These are phyloP conservation scores for Starmera amethionina DNA, from an alignment of 805 yeast genomes.

Conservation along the genomic window DNA sequence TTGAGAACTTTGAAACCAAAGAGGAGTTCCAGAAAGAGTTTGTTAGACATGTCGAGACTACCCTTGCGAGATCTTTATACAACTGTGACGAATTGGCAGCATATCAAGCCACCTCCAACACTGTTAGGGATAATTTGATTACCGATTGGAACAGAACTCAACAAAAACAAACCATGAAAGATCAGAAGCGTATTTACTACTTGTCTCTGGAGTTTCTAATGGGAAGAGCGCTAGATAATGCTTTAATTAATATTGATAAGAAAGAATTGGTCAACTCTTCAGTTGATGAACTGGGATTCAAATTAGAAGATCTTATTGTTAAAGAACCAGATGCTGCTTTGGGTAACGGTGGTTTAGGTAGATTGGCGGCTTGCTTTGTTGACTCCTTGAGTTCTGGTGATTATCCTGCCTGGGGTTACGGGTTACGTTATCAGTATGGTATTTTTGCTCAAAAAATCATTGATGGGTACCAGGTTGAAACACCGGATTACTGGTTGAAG, in stretches of 20 bases:
- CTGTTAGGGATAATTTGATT: conserved; percentile 70
- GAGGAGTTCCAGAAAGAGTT: conserved; percentile 59
- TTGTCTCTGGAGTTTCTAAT: conserved; percentile 80
- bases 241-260: conserved; percentile 69
- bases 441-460: conserved; percentile 83
- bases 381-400: conserved; percentile 81
- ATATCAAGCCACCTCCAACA: conserved; percentile 76
- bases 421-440: conserved; percentile 88
- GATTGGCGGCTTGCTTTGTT: conserved; percentile 89
- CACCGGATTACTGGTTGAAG: conserved; percentile 91
- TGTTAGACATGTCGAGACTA: conserved; percentile 82
- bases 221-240: conserved; percentile 95
- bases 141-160: conserved; percentile 91
- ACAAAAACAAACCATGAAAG: conserved; percentile 75
- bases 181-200: conserved; percentile 80
- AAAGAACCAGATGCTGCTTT: conserved; percentile 92
- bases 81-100: conserved; percentile 91
- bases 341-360: conserved; percentile 93
- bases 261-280: conserved; percentile 50
- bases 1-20: conserved; percentile 32
- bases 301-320: conserved; percentile 73
- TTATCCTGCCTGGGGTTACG: conserved; percentile 96
- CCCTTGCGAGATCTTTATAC: conserved; percentile 83
- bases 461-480: conserved; percentile 89
- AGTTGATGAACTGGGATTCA: conserved; percentile 71